These are phyloP conservation scores for Ampelocalamus luodianensis DNA, from an alignment of 176 grass and related monocot genomes.

Conservation along the genomic window DNA sequence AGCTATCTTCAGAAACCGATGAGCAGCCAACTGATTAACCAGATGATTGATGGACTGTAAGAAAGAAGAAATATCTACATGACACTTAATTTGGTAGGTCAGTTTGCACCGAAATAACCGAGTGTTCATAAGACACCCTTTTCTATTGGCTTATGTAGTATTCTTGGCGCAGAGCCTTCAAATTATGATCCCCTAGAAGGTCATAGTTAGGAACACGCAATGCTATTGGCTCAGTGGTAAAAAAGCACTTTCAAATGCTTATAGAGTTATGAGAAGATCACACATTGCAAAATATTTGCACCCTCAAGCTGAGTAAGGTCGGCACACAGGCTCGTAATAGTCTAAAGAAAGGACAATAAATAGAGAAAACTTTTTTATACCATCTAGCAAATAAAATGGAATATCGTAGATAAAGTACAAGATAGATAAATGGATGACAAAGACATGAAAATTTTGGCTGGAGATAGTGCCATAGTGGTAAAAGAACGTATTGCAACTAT, in stretches of 20 bases:
- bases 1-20: slow-evolving; percentile 76
- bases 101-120: slow-evolving; percentile 10
- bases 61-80: slow-evolving; percentile 29
- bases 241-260: slow-evolving; percentile 22
- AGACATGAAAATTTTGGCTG: neutral
- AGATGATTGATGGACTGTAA: slow-evolving; percentile 87
- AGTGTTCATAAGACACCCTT: slow-evolving; percentile 25
- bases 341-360: slow-evolving; percentile 47
- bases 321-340: slow-evolving; percentile 56
- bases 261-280: slow-evolving; percentile 9
- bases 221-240: neutral
- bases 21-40: slow-evolving; percentile 77
- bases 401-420: neutral
- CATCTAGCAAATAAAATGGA: neutral
- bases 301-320: slow-evolving; percentile 61
- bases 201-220: slow-evolving; percentile 28
- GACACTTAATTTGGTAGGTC: slow-evolving; percentile 9
- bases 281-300: slow-evolving; percentile 73
- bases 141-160: slow-evolving; percentile 61
- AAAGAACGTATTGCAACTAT: neutral
- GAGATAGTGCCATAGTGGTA: neutral
- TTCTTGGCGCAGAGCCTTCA: slow-evolving; percentile 53
- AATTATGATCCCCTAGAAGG: slow-evolving; percentile 51
- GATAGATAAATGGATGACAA: slow-evolving; percentile 23
- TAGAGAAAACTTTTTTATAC: slow-evolving; percentile 17